These are phyloP conservation scores for Silene coronaria DNA, from an alignment of 179 eudicot genomes.

Conservation along the genomic window DNA sequence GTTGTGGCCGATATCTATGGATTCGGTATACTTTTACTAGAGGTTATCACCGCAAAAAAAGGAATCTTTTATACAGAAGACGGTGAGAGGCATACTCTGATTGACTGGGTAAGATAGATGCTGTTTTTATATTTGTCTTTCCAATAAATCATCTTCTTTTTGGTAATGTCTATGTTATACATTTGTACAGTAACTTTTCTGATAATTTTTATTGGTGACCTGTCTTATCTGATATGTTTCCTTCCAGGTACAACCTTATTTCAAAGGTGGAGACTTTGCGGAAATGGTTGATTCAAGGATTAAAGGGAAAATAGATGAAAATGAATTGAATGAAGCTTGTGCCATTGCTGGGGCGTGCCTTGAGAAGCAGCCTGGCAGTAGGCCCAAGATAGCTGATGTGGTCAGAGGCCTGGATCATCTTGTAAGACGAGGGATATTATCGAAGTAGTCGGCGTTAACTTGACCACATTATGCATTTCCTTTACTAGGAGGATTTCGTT, in stretches of 20 bases:
- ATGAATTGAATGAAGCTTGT: background rate
- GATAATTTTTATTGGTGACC: background rate
- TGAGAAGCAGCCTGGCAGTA: background rate
- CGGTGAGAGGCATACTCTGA: too few relatives aligned
- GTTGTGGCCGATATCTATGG: background rate
- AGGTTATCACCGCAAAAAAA: background rate
- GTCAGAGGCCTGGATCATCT: too few relatives aligned
- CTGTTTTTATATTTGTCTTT: too few relatives aligned
- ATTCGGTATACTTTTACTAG: background rate
- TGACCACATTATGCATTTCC: too few relatives aligned
- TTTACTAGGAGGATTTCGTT: too few relatives aligned
- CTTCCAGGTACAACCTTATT: background rate
- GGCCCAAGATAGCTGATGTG: background rate
- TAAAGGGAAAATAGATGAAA: background rate
- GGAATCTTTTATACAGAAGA: too few relatives aligned
- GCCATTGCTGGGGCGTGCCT: background rate
- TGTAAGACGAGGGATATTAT: too few relatives aligned
- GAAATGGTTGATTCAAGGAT: background rate
- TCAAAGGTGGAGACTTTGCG: background rate
- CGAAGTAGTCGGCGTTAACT: too few relatives aligned
- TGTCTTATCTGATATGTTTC: background rate
- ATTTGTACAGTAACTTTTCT: too few relatives aligned
- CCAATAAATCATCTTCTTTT: too few relatives aligned
- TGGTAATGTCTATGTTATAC: too few relatives aligned
- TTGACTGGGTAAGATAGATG: too few relatives aligned